Evolutionary conservation across 306 rosid species (phyloP), one percentile per base, ranked within the genome.

Genomic region (Abrus precatorius): DNA sequence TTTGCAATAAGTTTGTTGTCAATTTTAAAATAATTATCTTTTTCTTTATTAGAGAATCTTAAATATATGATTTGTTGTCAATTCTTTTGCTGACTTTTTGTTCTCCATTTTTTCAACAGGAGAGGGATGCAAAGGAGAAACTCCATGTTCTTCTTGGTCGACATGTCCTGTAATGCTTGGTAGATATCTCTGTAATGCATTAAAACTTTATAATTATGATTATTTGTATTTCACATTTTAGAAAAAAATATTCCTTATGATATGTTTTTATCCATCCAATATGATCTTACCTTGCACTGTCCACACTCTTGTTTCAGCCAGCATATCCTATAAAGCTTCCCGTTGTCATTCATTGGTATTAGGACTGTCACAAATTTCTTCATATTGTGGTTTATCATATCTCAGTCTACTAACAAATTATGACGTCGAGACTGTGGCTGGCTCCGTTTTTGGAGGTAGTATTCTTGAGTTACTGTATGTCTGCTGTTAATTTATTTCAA

Each of bases 271-370:
- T 68, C 63, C 81, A 20, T 55, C 12, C 20, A 20, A 38, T 56
- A 13, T 67, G 74, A 57, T 73, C 36, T 77, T 67, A 57, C 57
- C 66, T 53, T 79, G 74, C 55, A 40, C 81, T 45, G 50, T 83
- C 62, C 96, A 95, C 97, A 94, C 93, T 77, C 93, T 93, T 82
- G 83, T 85, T 83, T 91, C 98, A 57, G 83, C 88, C 80, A 85
- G 89, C 72, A 30, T 84, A 83, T 80, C 75, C 69, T 77, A 84
- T 56, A 70, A 89, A 77, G 78, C 71, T 81, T 74, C 85, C 53
- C 72, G 76, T 68, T 85, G 90, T 63, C 85, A 78, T 75, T 80
- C 87, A 30, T 84, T 85, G 53, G 83, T 88, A 10, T 76, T 80
- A 68, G 90, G 72, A 61, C 72, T 95, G 30, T 95, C 97, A 32